These are phyloP conservation scores for Spathaspora boniae DNA, from an alignment of 805 yeast genomes.

Conservation along the genomic window DNA sequence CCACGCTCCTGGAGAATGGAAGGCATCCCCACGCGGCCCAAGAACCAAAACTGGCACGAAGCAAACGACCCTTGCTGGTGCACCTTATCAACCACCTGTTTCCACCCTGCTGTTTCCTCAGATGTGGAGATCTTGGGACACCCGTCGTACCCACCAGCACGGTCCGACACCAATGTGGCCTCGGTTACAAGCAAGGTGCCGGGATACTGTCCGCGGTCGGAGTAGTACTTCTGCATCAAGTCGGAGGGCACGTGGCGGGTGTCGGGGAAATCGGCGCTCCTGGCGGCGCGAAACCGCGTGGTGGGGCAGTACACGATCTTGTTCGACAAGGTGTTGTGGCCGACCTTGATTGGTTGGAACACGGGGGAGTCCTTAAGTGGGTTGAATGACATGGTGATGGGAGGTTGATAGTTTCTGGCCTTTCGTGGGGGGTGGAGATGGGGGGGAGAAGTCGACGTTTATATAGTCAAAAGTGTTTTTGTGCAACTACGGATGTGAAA, in stretches of 20 bases:
- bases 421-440: background rate
- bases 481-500: too few relatives aligned
- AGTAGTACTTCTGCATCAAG: slow-evolving; percentile 24
- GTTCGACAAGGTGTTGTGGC: slow-evolving; percentile 19
- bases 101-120: slow-evolving; percentile 50
- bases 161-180: slow-evolving; percentile 28
- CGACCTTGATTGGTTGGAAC: slow-evolving; percentile 33
- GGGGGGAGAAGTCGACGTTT: too few relatives aligned
- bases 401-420: background rate
- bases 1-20: slow-evolving; percentile 21
- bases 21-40: slow-evolving; percentile 41
- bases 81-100: slow-evolving; percentile 40
- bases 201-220: slow-evolving; percentile 26
- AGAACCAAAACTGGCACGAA: slow-evolving; percentile 51
- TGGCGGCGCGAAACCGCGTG: slow-evolving; percentile 21
- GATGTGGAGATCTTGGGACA: slow-evolving; percentile 51
- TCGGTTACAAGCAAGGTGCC: slow-evolving; percentile 32
- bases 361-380: slow-evolving; percentile 14
- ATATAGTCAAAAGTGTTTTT: too few relatives aligned
- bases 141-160: slow-evolving; percentile 36
- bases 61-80: slow-evolving; percentile 43
- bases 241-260: slow-evolving; percentile 25
- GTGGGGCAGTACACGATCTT: slow-evolving; percentile 24
- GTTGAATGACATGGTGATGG: background rate
- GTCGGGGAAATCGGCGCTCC: slow-evolving; percentile 4